A percentile compares a stretch with the other conserved stretches of the same genome.
Conservation (phyloP, 1,139 yeast genomes). For the Groenewaldozyma auringiensis region DNA sequence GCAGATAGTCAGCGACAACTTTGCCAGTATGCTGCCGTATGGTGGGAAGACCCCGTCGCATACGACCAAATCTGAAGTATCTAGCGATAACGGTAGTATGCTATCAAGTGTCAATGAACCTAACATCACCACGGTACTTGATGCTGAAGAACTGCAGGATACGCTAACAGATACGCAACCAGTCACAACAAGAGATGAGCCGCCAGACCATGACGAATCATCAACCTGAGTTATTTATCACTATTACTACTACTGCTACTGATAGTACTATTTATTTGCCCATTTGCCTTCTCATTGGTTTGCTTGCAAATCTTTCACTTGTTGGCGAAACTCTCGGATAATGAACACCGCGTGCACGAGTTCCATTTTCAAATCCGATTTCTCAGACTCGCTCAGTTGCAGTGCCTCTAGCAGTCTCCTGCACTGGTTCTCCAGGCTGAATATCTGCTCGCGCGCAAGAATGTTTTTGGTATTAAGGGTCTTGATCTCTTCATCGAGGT, state of each 20-base stretch:
- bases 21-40: slow-evolving; percentile 16
- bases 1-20: slow-evolving; percentile 23
- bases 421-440: slow-evolving; percentile 7
- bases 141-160: not conserved
- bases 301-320: slow-evolving; percentile 28
- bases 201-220: too few species aligned
- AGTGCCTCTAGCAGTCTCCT: slow-evolving; percentile 4
- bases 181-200: too few species aligned
- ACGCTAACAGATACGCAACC: too few species aligned
- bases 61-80: not conserved
- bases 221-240: too few species aligned
- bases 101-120: not conserved
- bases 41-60: slow-evolving; percentile 12
- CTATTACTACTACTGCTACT: too few species aligned
- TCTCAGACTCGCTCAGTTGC: slow-evolving; percentile 1
- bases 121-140: not conserved
- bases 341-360: slow-evolving; percentile 8
- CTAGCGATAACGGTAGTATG: slow-evolving; percentile 4
- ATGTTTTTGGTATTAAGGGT: not conserved
- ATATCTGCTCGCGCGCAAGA: slow-evolving; percentile 1
- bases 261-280: not conserved
- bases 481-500: slow-evolving; percentile 1
- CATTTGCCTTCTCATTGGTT: not conserved
- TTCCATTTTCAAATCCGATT: slow-evolving; percentile 8
- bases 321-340: slow-evolving; percentile 35